These are phyloP conservation scores for Carex sylvatica DNA, from an alignment of 202 grass and related monocot genomes.

Conservation along the genomic window DNA sequence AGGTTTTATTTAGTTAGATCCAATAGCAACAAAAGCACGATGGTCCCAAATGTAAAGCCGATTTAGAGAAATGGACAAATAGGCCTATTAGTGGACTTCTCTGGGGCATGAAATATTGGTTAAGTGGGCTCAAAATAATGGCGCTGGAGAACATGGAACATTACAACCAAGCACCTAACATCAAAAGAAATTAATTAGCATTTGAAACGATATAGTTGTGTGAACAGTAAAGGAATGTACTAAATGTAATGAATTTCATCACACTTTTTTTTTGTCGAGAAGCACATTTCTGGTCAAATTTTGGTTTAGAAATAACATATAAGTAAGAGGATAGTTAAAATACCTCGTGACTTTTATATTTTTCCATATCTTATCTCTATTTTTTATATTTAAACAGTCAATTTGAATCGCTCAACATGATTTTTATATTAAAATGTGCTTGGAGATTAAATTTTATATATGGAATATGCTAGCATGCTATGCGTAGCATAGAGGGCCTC, in stretches of 20 bases:
- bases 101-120: conserved; percentile 20
- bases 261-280: conserved; percentile 32
- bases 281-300: conserved; percentile 38
- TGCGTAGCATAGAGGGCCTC: too few relatives aligned
- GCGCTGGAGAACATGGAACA: conserved; percentile 1
- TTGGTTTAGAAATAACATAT: not conserved
- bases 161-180: conserved; percentile 6
- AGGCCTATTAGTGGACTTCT: not conserved
- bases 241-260: not conserved
- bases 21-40: not conserved
- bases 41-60: conserved; percentile 20
- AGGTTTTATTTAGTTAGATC: not conserved
- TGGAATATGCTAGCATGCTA: too few relatives aligned
- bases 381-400: too few relatives aligned
- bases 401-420: too few relatives aligned
- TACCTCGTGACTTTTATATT: too few relatives aligned
- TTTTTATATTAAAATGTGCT: too few relatives aligned
- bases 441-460: too few relatives aligned
- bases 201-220: not conserved
- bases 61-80: conserved; percentile 21
- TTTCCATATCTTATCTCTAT: too few relatives aligned
- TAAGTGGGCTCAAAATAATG: conserved; percentile 10
- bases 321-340: not conserved
- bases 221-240: not conserved
- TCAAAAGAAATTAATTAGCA: not conserved